Evolutionary conservation across 805 yeast species (phyloP), one percentile per base, ranked within the genome.

Genomic region (Candida yuanshanica): DNA sequence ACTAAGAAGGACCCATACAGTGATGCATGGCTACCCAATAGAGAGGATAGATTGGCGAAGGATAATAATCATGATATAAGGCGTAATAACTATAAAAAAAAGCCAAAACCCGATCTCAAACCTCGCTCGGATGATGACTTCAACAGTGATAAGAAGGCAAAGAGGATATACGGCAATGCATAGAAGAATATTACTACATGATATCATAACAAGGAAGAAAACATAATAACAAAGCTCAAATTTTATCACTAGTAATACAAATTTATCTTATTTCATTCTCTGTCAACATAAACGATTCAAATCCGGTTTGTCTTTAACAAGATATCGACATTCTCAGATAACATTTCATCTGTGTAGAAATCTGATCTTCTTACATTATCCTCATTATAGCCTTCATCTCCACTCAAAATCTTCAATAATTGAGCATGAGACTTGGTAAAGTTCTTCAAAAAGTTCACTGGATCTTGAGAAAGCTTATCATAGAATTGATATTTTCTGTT

Each of bases 351-450:
- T 20, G 41, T 43, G 37, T 84, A 93, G 63, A 83, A 93, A 14
- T 80, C 79, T 4, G 96, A 78, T 53, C 83, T 76, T 66, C 99
- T 79, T 5, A 88, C 95, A 17, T 77, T 70, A 58, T 90, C 97
- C 64, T 91, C 97, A 57, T 81, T 81, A 63, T 81, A 84, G 9
- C 90, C 91, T 52, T 85, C 93, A 53, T 93, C 98, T 49, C 95
- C 89, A 45, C 88, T 76, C 48, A 93, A 70, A 12, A 91, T 84
- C 64, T 84, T 89, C 55, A 93, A 71, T 36, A 91, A 85, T 45
- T 88, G 86, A 13, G 88, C 71, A 60, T 93, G 95, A 35, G 79
- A 90, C 55, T 98, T 99, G 0, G 82, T 80, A 4, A 72, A 72
- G 20, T 86, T 88, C 52, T 65, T 93, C 50, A 70, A 81, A 41